phyloP scores from a whole-genome alignment of 2,329 filamentous ascomycete genomes.

The Colletotrichum sp. region DNA sequence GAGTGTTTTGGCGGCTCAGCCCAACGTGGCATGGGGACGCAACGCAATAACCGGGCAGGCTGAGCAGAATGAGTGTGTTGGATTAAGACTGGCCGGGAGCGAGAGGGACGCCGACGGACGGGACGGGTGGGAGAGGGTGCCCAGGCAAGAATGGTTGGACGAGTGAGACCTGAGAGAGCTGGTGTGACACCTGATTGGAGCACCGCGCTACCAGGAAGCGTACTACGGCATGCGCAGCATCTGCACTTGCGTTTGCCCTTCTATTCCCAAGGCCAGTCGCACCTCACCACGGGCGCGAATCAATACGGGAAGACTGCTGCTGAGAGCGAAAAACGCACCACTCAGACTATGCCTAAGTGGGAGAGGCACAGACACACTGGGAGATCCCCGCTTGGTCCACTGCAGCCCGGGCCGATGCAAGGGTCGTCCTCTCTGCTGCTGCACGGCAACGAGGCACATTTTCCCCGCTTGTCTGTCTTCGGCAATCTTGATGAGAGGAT shows the following conservation, averaged over 20 bases:
- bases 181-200: conserved; percentile 5
- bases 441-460: conserved; percentile 9
- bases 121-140: neutral
- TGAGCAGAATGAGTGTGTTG: neutral
- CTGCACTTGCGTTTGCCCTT: neutral
- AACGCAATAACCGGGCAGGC: neutral
- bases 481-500: neutral
- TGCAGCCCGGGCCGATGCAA: conserved; percentile 9
- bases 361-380: neutral
- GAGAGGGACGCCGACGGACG: neutral
- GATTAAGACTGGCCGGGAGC: neutral
- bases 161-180: neutral
- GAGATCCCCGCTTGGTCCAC: conserved; percentile 7
- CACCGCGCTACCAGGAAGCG: neutral
- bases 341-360: neutral
- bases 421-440: conserved; percentile 11
- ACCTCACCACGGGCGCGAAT: neutral
- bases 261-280: neutral
- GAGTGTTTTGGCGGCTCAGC: neutral
- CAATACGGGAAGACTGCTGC: neutral
- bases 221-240: neutral
- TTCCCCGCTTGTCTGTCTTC: neutral
- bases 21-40: neutral
- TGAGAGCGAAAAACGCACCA: neutral
- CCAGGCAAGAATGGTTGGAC: neutral